Evolutionary conservation across 1,139 yeast genomes (phyloP).

Genomic region (Scheffersomyces quercinus): DNA sequence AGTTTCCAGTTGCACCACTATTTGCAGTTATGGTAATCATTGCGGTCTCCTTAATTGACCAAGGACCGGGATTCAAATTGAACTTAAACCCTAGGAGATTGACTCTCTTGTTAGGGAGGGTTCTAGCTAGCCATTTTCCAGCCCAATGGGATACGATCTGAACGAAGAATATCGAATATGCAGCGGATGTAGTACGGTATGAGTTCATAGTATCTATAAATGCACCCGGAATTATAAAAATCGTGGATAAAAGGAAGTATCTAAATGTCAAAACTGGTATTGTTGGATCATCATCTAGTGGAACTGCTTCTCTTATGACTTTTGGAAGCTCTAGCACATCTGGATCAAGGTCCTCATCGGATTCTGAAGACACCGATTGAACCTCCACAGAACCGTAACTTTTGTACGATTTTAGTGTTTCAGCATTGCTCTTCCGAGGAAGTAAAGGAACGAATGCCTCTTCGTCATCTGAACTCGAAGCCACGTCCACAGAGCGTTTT

Average conservation of each 20-base stretch:
- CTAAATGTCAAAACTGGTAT: slow-evolving; percentile 43
- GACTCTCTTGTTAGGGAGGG: slow-evolving; percentile 28
- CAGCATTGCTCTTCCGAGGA: not conserved
- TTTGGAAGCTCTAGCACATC: slow-evolving; percentile 26
- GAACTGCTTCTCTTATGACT: slow-evolving; percentile 34
- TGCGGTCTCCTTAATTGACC: slow-evolving; percentile 48
- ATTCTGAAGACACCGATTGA: not conserved
- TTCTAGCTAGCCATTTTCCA: slow-evolving; percentile 41
- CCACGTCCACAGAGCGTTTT: too few species aligned
- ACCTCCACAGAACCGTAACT: not conserved
- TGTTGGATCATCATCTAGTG: slow-evolving; percentile 36
- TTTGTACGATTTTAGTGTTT: not conserved
- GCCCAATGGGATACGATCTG: slow-evolving; percentile 45
- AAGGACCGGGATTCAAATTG: slow-evolving; percentile 46
- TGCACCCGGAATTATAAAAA: slow-evolving; percentile 50
- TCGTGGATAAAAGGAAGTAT: slow-evolving; percentile 35
- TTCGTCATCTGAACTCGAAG: too few species aligned
- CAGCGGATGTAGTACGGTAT: slow-evolving; percentile 47
- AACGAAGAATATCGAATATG: slow-evolving; percentile 47
- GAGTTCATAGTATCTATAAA: slow-evolving; percentile 50
- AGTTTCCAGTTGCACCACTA: slow-evolving; percentile 48
- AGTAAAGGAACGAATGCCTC: not conserved
- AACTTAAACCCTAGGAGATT: slow-evolving; percentile 20
- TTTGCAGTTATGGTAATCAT: slow-evolving; percentile 46
- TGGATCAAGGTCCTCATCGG: slow-evolving; percentile 10